Evolutionary conservation across 768 basidiomycete species (phyloP).

Genomic region (Suillus cothurnatus): DNA sequence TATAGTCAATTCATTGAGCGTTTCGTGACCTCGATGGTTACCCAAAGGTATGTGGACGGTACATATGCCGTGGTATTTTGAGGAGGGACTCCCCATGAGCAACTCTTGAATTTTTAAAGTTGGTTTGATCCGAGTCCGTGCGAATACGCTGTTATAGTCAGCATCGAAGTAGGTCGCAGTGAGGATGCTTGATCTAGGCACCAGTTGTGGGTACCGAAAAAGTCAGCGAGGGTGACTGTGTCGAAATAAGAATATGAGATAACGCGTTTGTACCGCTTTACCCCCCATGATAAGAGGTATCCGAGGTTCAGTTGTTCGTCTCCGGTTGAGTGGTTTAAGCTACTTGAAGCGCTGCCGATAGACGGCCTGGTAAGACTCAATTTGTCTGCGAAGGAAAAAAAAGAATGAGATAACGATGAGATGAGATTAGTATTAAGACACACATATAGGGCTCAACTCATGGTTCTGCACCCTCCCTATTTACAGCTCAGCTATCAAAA

Average conservation of each 20-base stretch:
- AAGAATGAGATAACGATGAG: neutral
- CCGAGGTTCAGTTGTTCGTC: neutral
- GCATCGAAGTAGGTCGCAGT: neutral
- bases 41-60: constrained; percentile 45
- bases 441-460: neutral
- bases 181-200: neutral
- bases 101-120: neutral
- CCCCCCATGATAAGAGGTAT: neutral
- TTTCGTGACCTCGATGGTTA: constrained; percentile 18
- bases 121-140: neutral
- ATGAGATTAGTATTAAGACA: neutral
- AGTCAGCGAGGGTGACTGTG: neutral
- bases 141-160: neutral
- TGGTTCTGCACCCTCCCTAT: neutral
- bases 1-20: neutral
- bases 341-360: neutral
- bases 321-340: neutral
- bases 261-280: neutral
- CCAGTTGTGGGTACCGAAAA: neutral
- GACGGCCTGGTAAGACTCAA: neutral
- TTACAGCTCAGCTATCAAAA: neutral
- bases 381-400: neutral
- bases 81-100: constrained; percentile 29
- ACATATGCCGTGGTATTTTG: constrained; percentile 43
- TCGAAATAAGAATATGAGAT: neutral